Evolutionary conservation across 2,329 filamentous ascomycete genomes (phyloP).

Genomic region (Graphiopsis chlorocephala): DNA sequence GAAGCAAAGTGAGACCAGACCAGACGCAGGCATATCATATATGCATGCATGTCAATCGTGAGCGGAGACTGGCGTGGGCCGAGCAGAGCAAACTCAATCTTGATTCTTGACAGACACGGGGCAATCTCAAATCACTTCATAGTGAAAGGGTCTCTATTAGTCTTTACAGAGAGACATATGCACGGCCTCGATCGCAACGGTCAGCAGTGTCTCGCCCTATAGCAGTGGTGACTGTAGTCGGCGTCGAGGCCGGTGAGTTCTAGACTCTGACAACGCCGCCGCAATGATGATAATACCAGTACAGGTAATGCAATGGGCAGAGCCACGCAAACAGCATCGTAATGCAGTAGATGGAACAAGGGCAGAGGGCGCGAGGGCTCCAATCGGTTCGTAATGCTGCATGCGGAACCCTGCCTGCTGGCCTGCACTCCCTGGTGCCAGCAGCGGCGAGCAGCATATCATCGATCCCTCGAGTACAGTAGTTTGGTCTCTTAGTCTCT

Average conservation of each 20-base stretch:
- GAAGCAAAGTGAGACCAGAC: conserved; percentile 12
- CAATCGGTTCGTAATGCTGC: conserved; percentile 7
- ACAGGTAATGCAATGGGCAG: background rate
- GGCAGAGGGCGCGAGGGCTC: background rate
- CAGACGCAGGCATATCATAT: background rate
- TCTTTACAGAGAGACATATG: background rate
- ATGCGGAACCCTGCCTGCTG: background rate
- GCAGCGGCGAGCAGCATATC: background rate
- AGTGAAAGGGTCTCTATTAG: background rate
- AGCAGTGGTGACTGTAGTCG: background rate
- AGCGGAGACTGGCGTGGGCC: conserved; percentile 1
- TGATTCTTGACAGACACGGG: background rate
- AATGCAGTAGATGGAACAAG: background rate
- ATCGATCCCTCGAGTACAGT: background rate
- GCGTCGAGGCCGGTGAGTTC: background rate
- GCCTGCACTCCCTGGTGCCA: background rate
- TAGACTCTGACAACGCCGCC: background rate
- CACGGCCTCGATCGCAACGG: background rate
- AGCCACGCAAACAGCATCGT: background rate
- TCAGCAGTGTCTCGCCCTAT: conserved; percentile 1
- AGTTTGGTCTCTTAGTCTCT: background rate
- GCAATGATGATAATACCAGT: background rate
- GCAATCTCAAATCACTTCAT: background rate
- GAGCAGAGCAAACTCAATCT: conserved; percentile 9
- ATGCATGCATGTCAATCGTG: background rate